phyloP scores from a whole-genome alignment of 1,284 basidiomycete species.

The Ustilago nuda region DNA sequence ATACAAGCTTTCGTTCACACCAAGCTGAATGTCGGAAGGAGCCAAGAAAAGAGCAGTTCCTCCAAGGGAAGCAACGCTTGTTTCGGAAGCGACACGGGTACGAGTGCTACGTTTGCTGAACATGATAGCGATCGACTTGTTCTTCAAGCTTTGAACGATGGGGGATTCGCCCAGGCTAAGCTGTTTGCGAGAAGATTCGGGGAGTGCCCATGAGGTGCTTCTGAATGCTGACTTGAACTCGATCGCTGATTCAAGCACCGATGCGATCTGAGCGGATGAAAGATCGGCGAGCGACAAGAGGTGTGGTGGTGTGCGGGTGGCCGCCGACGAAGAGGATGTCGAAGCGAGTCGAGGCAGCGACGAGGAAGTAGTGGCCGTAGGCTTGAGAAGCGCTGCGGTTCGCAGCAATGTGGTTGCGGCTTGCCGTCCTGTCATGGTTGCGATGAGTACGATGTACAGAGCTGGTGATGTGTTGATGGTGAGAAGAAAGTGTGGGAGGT shows the following conservation, averaged over 20 bases:
- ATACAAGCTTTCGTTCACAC: slow-evolving; percentile 88
- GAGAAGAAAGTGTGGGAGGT: neutral
- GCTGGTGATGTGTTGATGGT: neutral
- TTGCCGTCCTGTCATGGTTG: slow-evolving; percentile 34
- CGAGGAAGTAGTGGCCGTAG: slow-evolving; percentile 4
- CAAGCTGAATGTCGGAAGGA: slow-evolving; percentile 89
- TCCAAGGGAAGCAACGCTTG: slow-evolving; percentile 69
- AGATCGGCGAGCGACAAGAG: slow-evolving; percentile 88
- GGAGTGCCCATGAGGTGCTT: slow-evolving; percentile 73
- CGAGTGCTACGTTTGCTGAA: slow-evolving; percentile 94
- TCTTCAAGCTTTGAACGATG: slow-evolving; percentile 75
- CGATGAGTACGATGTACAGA: neutral
- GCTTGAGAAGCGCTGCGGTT: slow-evolving; percentile 1
- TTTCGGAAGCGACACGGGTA: slow-evolving; percentile 90
- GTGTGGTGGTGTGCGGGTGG: slow-evolving; percentile 31
- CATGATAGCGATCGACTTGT: slow-evolving; percentile 86
- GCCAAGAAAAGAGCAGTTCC: slow-evolving; percentile 95
- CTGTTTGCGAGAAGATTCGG: slow-evolving; percentile 37
- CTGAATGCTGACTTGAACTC: slow-evolving; percentile 74
- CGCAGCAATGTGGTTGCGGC: slow-evolving; percentile 20
- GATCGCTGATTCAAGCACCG: slow-evolving; percentile 76
- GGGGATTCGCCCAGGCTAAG: slow-evolving; percentile 36
- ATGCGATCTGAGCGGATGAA: slow-evolving; percentile 77
- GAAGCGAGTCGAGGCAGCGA: slow-evolving; percentile 33
- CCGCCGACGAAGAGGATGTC: slow-evolving; percentile 20